phyloP scores from a whole-genome alignment of 495 filamentous ascomycete genomes.

The Talaromyces adpressus region DNA sequence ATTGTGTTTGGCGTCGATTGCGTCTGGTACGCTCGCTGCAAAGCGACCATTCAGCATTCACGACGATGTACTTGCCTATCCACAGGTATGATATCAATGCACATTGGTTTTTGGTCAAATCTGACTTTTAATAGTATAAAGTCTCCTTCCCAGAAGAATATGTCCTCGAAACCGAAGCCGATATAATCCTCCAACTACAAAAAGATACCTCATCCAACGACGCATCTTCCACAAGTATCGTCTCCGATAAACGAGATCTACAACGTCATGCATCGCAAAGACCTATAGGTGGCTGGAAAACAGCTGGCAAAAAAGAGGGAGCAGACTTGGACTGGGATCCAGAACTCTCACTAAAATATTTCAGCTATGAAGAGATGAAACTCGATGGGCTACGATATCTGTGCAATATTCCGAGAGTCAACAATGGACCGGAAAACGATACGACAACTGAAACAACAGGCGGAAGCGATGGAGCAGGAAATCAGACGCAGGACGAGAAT shows the following conservation, averaged over 20 bases:
- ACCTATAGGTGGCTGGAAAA: slow-evolving; percentile 1
- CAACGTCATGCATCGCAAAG: slow-evolving; percentile 1
- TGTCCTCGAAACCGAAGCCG: slow-evolving; percentile 64
- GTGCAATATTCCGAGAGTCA: slow-evolving; percentile 75
- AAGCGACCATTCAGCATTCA: slow-evolving; percentile 69
- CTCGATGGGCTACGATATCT: slow-evolving; percentile 66
- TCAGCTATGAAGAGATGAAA: slow-evolving; percentile 50
- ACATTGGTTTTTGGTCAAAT: background rate
- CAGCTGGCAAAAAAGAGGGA: background rate
- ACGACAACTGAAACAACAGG: slow-evolving; percentile 25
- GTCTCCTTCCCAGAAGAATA: slow-evolving; percentile 69
- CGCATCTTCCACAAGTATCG: background rate
- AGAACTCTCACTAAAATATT: background rate
- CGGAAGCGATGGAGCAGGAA: slow-evolving; percentile 22
- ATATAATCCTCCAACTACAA: slow-evolving; percentile 45
- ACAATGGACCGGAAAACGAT: slow-evolving; percentile 24
- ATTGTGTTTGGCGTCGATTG: slow-evolving; percentile 23
- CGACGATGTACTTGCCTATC: slow-evolving; percentile 87
- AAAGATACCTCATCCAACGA: slow-evolving; percentile 1
- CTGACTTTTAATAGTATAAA: slow-evolving; percentile 56
- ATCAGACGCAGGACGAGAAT: slow-evolving; percentile 66
- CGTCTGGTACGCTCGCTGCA: slow-evolving; percentile 40
- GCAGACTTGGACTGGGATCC: slow-evolving; percentile 2
- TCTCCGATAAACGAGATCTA: slow-evolving; percentile 1
- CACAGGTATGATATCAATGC: slow-evolving; percentile 57